These are phyloP conservation scores for Lasiodiplodia hormozganensis DNA, from an alignment of 2,329 filamentous ascomycete genomes.

Conservation along the genomic window DNA sequence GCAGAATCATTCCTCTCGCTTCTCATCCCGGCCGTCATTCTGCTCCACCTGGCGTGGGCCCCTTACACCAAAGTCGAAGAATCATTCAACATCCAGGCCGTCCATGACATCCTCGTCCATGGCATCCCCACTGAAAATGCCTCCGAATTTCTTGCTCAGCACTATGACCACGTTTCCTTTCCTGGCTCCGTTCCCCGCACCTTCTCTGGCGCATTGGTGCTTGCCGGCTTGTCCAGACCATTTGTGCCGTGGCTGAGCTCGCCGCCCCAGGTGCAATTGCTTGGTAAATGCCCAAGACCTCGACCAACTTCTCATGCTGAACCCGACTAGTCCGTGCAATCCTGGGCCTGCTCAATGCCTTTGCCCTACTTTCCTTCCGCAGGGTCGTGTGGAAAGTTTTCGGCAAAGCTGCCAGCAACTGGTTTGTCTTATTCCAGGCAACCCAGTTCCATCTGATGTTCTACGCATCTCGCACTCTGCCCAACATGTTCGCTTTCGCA, in stretches of 20 bases:
- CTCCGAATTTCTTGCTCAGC: conserved; percentile 60
- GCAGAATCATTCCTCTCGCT: conserved; percentile 27
- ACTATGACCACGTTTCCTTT: conserved; percentile 91
- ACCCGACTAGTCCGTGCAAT: conserved; percentile 69
- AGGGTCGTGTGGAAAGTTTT: conserved; percentile 69
- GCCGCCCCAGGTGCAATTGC: conserved; percentile 62
- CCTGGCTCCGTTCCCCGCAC: conserved; percentile 90
- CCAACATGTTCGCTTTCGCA: conserved; percentile 95
- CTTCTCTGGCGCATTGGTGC: conserved; percentile 80
- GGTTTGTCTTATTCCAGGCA: conserved; percentile 80
- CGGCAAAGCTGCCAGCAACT: conserved; percentile 72
- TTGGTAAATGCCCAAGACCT: conserved; percentile 52
- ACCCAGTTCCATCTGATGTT: conserved; percentile 93
- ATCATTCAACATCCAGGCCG: conserved; percentile 95
- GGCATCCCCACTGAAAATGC: conserved; percentile 71
- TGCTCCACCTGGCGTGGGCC: conserved; percentile 74
- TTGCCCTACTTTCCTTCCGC: conserved; percentile 70
- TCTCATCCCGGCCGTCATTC: conserved; percentile 54
- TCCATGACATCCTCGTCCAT: conserved; percentile 85
- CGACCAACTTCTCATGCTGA: neutral
- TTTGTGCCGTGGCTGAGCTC: conserved; percentile 65
- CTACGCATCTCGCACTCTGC: conserved; percentile 89
- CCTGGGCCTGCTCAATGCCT: conserved; percentile 78
- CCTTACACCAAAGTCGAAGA: conserved; percentile 99
- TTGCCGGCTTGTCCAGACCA: conserved; percentile 76